Evolutionary conservation across 257 asterid genomes (phyloP), one percentile per base, ranked within the genome.

Genomic region (Schizonepeta tenuifolia): DNA sequence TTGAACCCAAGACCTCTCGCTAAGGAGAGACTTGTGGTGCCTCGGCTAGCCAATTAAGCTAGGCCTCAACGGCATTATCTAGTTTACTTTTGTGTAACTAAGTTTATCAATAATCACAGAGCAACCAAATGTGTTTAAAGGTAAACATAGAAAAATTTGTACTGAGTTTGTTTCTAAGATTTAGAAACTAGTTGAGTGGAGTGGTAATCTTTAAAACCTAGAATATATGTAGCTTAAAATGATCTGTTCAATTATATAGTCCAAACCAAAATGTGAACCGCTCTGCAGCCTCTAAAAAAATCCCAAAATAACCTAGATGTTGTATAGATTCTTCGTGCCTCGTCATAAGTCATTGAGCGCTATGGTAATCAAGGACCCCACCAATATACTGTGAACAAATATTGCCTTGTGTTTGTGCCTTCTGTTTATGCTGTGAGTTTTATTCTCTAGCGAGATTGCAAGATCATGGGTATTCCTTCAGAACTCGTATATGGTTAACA

Each of bases 361-460:
- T 14, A 24, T 46, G n/a, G 6, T 65, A 5, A 24, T 8, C 38
- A 28, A 46, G 9, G 2, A 14, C 41, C 9, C 12, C 40, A 17
- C 20, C 57, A n/a, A 7, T 28, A 28, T 28, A 28, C 33, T 65
- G n/a, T 43, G 62, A 62, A 17, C 61, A 17, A 43, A 9, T 38
- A 14, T 41, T 41, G 38, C 47, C 26, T 59, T 57, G 47, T 47
- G 15, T 40, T 50, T 15, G 50, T 22, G 20, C 22, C 36, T 18
- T 57, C 14, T 38, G 18, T 21, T 33, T 46, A 21, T 44, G 21
- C 5, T 7, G 31, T 53, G 53, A 21, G 18, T 66, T 71, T 35
- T 50, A 38, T 69, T 69, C 43, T 43, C 21, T 18, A 50, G 79
- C 53, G 33, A 60, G 70, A 9, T 51, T 51, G 58, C 28, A 20